A percentile compares a stretch with the other conserved stretches of the same genome.
Evolutionary conservation across 345 rosid species (phyloP).

Genomic region (Excoecaria cochinchinensis): DNA sequence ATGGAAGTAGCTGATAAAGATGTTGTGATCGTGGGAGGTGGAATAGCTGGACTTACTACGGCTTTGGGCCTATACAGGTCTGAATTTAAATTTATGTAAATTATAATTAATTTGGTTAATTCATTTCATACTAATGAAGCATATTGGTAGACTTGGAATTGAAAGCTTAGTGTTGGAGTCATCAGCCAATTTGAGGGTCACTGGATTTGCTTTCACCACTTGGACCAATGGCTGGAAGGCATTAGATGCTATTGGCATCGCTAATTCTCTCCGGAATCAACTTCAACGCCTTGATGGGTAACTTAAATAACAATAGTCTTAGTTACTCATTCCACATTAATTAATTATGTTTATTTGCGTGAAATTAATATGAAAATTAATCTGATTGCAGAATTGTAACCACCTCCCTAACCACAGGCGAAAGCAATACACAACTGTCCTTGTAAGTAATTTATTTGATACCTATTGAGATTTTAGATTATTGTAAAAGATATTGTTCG

Average conservation of each 20-base stretch:
- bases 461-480: no score
- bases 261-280: constrained; percentile 21
- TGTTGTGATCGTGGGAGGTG: no score
- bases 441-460: constrained; percentile 29
- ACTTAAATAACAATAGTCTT: background rate
- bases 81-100: no score
- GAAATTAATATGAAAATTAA: no score
- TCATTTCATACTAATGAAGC: no score
- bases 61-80: no score
- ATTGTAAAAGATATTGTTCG: no score
- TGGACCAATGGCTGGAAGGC: constrained; percentile 78
- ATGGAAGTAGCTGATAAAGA: no score
- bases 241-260: constrained; percentile 59
- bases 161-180: constrained; percentile 68
- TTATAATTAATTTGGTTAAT: no score
- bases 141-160: constrained; percentile 56
- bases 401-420: constrained; percentile 22
- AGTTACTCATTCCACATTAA: background rate
- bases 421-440: background rate
- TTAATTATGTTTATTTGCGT: background rate
- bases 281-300: constrained; percentile 38
- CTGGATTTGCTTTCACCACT: constrained; percentile 51
- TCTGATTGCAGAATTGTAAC: constrained; percentile 35
- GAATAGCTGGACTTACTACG: no score
- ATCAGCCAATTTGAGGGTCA: constrained; percentile 46